phyloP scores from a whole-genome alignment of 176 grass and related monocot species.

The Cocos nucifera region DNA sequence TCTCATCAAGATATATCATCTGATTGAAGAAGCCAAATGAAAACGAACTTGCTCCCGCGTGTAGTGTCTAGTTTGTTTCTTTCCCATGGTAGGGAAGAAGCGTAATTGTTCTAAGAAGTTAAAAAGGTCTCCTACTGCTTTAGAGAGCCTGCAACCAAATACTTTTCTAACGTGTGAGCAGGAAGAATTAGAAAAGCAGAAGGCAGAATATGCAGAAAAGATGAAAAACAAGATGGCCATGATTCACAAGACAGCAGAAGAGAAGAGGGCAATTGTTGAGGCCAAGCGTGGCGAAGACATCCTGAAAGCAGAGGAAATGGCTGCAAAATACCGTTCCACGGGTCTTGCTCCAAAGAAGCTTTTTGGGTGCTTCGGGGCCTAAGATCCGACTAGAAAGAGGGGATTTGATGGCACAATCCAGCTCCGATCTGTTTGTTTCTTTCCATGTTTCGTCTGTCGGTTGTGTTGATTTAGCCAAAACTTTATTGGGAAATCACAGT shows the following conservation, averaged over 20 bases:
- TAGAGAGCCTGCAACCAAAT: not conserved
- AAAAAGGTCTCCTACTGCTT: too few species aligned
- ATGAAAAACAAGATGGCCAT: constrained; percentile 82
- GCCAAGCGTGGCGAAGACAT: constrained; percentile 58
- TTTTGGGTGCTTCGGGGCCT: constrained; percentile 78
- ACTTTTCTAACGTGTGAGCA: constrained; percentile 17
- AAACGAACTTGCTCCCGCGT: too few species aligned
- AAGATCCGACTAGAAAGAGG: constrained; percentile 1
- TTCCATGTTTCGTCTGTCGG: not conserved
- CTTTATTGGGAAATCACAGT: constrained; percentile 15
- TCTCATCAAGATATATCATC: too few species aligned
- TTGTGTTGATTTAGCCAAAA: constrained; percentile 14
- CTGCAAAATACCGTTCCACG: constrained; percentile 75
- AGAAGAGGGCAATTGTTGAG: constrained; percentile 76
- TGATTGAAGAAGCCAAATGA: too few species aligned
- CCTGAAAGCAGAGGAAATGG: constrained; percentile 71
- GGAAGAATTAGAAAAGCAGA: constrained; percentile 91
- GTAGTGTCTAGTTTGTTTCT: too few species aligned
- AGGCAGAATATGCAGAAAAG: constrained; percentile 82
- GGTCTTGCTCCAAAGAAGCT: constrained; percentile 73
- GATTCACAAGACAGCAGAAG: constrained; percentile 78
- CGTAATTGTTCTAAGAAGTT: too few species aligned
- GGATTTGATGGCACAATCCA: not conserved
- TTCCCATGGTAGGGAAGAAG: too few species aligned
- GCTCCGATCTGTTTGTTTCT: constrained; percentile 20